Evolutionary conservation across 208 protist genomes (phyloP).

Genomic region (Leishmania martiniquensis): DNA sequence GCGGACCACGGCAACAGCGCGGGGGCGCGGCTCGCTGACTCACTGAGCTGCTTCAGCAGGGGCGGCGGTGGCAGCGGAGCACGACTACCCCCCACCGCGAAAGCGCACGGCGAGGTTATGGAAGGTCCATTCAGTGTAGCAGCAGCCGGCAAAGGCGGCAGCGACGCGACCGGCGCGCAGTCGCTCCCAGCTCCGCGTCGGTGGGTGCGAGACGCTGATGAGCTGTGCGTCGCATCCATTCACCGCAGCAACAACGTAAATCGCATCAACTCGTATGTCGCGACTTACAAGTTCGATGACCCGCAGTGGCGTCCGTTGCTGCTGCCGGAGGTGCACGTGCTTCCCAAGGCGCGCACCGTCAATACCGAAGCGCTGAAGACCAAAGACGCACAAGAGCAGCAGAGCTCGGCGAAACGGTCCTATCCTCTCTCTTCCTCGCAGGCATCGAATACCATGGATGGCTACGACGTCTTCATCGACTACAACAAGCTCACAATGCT

Average conservation of each 20-base stretch:
- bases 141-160: neutral
- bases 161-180: neutral
- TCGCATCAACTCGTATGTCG: constrained; percentile 79
- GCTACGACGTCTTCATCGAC: constrained; percentile 59
- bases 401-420: neutral
- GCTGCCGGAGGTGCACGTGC: constrained; percentile 65
- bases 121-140: neutral
- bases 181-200: constrained; percentile 44
- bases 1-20: neutral
- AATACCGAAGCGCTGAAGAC: neutral
- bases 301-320: constrained; percentile 85
- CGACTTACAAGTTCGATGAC: constrained; percentile 90
- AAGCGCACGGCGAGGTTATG: neutral
- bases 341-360: constrained; percentile 17
- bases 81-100: neutral
- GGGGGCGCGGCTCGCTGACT: constrained; percentile 6
- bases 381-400: neutral
- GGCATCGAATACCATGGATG: neutral
- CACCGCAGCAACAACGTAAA: constrained; percentile 82
- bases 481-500: constrained; percentile 81
- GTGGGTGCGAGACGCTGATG: constrained; percentile 85
- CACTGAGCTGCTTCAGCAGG: constrained; percentile 13
- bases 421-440: neutral
- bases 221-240: constrained; percentile 80
- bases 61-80: constrained; percentile 4